Percentiles rank a stretch among this genome's conserved stretches.
phyloP scores from a whole-genome alignment of 495 filamentous ascomycete species.

The Xeromyces bisporus region DNA sequence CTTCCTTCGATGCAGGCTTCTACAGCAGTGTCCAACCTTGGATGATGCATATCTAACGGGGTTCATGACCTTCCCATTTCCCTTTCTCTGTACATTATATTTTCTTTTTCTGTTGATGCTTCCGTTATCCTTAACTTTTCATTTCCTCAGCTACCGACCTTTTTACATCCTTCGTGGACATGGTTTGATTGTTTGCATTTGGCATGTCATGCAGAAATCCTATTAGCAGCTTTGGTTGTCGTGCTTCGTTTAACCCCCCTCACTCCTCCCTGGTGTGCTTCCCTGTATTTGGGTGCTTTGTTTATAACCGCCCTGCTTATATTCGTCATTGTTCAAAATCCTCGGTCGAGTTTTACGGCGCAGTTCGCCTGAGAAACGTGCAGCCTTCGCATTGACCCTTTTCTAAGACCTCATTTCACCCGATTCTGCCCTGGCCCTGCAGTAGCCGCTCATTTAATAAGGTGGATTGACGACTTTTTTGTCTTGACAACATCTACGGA shows the following conservation, averaged over 20 bases:
- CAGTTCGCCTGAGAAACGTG: not conserved
- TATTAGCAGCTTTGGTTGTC: not conserved
- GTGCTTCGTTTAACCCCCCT: not conserved
- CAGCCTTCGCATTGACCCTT: too few species aligned
- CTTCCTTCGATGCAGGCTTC: not conserved
- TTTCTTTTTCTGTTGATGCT: not conserved
- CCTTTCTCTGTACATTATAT: not conserved
- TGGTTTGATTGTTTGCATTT: constrained; percentile 5
- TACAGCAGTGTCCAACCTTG: not conserved
- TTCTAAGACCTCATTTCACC: too few species aligned
- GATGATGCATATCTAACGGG: not conserved
- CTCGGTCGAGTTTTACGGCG: not conserved
- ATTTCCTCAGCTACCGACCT: constrained; percentile 3
- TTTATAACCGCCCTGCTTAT: not conserved
- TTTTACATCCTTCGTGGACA: constrained; percentile 7
- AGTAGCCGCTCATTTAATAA: too few species aligned
- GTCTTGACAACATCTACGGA: too few species aligned
- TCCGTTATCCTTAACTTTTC: not conserved
- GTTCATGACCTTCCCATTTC: not conserved
- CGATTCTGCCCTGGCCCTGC: too few species aligned
- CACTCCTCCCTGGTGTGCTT: not conserved
- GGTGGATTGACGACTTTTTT: too few species aligned
- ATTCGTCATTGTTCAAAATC: not conserved
- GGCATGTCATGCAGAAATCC: constrained; percentile 1
- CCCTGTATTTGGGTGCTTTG: not conserved